A percentile compares a stretch with the other conserved stretches of the same genome.
Conservation (phyloP, 2,329 filamentous ascomycete species). For the Waltergamsia citrina region DNA sequence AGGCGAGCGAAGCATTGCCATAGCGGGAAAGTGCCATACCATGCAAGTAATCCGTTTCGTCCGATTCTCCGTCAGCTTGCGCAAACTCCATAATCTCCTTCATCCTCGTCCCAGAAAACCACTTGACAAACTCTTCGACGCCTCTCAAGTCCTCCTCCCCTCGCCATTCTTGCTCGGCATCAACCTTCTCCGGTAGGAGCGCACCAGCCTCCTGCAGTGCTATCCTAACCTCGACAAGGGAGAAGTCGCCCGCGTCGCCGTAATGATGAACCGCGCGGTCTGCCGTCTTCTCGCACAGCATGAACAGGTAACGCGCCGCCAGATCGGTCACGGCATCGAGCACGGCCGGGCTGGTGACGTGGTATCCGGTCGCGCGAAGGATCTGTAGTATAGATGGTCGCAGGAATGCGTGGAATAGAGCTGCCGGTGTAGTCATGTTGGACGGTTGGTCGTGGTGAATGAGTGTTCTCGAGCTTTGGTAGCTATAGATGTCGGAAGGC, state of each 20-base stretch:
- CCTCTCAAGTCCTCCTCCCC: slow-evolving; percentile 71
- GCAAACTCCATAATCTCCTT: slow-evolving; percentile 76
- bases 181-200: slow-evolving; percentile 57
- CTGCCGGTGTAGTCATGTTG: slow-evolving; percentile 34
- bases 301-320: slow-evolving; percentile 67
- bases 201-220: slow-evolving; percentile 76
- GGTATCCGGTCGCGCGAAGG: slow-evolving; percentile 83
- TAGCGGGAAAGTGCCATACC: slow-evolving; percentile 26
- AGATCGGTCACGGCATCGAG: slow-evolving; percentile 85
- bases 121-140: slow-evolving; percentile 67
- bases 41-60: slow-evolving; percentile 61
- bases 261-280: slow-evolving; percentile 61
- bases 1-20: slow-evolving; percentile 1
- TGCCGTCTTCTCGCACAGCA: slow-evolving; percentile 65
- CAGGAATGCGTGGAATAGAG: slow-evolving; percentile 64
- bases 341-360: slow-evolving; percentile 70
- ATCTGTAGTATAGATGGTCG: slow-evolving; percentile 85
- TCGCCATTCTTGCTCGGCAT: slow-evolving; percentile 57
- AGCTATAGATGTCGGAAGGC: no score
- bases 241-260: slow-evolving; percentile 37
- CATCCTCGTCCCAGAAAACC: slow-evolving; percentile 67
- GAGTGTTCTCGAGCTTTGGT: neutral
- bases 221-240: slow-evolving; percentile 70
- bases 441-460: neutral
- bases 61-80: slow-evolving; percentile 54